Base-by-base conservation (phyloP, 1,139 yeast species). In the Taphrina communis region DNA sequence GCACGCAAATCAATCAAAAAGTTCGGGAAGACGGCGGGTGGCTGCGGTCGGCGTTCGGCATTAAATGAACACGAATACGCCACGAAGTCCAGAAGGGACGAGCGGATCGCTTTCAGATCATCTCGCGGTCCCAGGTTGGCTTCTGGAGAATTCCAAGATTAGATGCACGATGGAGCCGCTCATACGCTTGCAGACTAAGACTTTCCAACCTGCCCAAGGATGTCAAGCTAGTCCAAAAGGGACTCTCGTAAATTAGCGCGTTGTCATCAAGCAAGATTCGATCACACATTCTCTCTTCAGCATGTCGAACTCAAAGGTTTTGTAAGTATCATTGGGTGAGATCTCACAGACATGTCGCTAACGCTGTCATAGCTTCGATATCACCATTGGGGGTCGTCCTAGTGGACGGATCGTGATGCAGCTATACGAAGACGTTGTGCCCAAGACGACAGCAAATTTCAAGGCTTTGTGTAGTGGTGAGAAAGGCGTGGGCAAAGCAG, bases 391-490 rank as follows among this genome's bases (percentile, higher is more conserved):
- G 55, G 88, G 83, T 21, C 82, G 79, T 58, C 79, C 84, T 12
- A 82, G 83, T 73, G 96, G 96, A 36, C 84, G 92, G 75, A 82
- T 88, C 55, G 88, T 85, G 11, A 86, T 90, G 75, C 89, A 89
- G 75, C 80, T 90, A n/a, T 68, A 51, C 25, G 67, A 55, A 38
- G 53, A 56, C 21, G 55, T 72, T 31, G 97, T 90, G 3, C 99
- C 99, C 65, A 89, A 87, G 77, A 95, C 99, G 0, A 90, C 95
- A 6, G 97, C 91, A 75, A 94, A 94, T 80, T 94, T 95, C 82
- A 84, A 93, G 72, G 91, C 94, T 2, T 82, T 95, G 70, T 89
- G 96, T 79, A 89, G 97, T 57, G 97, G 98, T 25, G 96, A 90
- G 76, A 87, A 88, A 75, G 98, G 97, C 31, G 75, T 74, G 38